Conservation (phyloP, 2,329 filamentous ascomycete genomes). For the Seiridium unicorne region DNA sequence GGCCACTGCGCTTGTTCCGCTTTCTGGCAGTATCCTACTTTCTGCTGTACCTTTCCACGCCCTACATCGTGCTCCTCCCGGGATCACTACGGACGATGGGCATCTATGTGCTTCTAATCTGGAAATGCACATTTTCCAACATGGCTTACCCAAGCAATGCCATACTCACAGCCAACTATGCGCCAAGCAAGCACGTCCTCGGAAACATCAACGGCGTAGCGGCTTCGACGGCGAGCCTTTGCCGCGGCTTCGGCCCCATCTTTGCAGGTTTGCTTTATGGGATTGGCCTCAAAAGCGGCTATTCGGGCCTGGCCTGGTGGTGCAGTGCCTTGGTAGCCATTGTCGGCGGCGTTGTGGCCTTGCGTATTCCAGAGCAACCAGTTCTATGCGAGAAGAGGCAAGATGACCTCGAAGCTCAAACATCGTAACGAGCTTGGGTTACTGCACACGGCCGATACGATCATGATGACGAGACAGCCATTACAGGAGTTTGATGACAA, state of each 20-base stretch:
- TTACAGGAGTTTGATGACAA: not conserved
- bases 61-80: slow-evolving; percentile 85
- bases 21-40: slow-evolving; percentile 82
- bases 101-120: slow-evolving; percentile 75
- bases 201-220: slow-evolving; percentile 92
- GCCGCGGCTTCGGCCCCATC: slow-evolving; percentile 83
- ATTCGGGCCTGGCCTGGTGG: slow-evolving; percentile 94
- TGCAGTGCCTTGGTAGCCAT: slow-evolving; percentile 75
- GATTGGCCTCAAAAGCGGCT: slow-evolving; percentile 73
- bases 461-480: not conserved
- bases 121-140: slow-evolving; percentile 91
- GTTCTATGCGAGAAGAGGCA: slow-evolving; percentile 38
- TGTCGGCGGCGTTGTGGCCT: slow-evolving; percentile 70
- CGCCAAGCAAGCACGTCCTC: slow-evolving; percentile 78
- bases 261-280: slow-evolving; percentile 84
- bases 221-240: slow-evolving; percentile 85
- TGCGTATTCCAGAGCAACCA: slow-evolving; percentile 69
- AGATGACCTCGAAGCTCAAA: slow-evolving; percentile 9
- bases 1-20: slow-evolving; percentile 79
- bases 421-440: not conserved
- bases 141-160: slow-evolving; percentile 88
- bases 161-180: slow-evolving; percentile 85
- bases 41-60: slow-evolving; percentile 79
- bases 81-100: slow-evolving; percentile 67
- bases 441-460: not conserved